Base-by-base conservation (phyloP, 2,329 filamentous ascomycete genomes). In the Teratosphaeria destructans region DNA sequence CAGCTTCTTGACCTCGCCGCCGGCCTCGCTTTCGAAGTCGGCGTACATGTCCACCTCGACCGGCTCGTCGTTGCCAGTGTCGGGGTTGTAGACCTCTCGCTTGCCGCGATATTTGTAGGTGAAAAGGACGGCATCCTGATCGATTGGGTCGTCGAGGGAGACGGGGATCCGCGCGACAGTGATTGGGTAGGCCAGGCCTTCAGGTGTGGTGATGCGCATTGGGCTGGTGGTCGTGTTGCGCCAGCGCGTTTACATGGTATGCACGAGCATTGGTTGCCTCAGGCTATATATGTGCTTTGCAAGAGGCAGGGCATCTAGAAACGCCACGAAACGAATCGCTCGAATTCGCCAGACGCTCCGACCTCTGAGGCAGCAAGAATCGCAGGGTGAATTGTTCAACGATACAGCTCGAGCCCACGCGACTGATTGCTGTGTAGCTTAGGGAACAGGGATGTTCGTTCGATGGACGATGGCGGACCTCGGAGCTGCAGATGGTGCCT, bases 111-210 rank as follows among this genome's bases (percentile, higher is more conserved):
- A 99, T 63, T 85, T 86, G 80, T 96, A 99, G 73, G 89, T 85
- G 72, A 99, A 86, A 59, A 97, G 81, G 59, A 85, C 82, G 69
- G 91, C 88, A 70, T 90, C 81, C 74, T 88, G 88, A 69, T 84
- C 81, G 70, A 99, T 83, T 63, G 82, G 72, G 68, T 96, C 90
- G 74, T 89, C 88, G 23, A 84, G 82, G 65, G 81, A 78, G 74
- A 90, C 91, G 66, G 93, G 82, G 62, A 97, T 81, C 74, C 90
- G 88, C 68, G 86, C 91, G 75, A 99, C 87, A 67, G 88, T 95
- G 75, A 97, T 92, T 68, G 94, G 94, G 76, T 97, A 99, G 75
- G 88, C 88, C 67, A 96, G 84, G 75, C 72, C 72, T 62, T 72
- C 70, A 62, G 77, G 76, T 55, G 78, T 79, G 70, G 69, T 68